Evolutionary conservation across 768 basidiomycete genomes (phyloP).

Genomic region (Suillus spraguei): DNA sequence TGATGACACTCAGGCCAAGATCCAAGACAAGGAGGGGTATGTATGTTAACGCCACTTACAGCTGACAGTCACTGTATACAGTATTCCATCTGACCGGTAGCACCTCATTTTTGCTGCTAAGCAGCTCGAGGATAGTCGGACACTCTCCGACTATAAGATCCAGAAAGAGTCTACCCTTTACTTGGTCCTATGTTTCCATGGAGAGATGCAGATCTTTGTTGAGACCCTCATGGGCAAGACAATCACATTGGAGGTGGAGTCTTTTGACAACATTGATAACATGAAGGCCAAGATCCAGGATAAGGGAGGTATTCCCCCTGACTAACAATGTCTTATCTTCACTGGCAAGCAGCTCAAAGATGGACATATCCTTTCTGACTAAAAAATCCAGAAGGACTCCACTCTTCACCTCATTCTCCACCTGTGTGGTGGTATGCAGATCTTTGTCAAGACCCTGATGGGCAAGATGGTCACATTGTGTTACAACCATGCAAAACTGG

Average conservation of each 20-base stretch:
- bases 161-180: constrained; percentile 98
- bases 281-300: constrained; percentile 94
- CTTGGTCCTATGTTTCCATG: constrained; percentile 90
- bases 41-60: background rate
- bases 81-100: constrained; percentile 71
- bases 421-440: constrained; percentile 90
- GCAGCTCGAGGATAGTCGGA: constrained; percentile 96
- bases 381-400: constrained; percentile 90
- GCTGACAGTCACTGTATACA: background rate
- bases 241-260: constrained; percentile 89
- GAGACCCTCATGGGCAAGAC: constrained; percentile 89
- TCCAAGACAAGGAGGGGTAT: constrained; percentile 91
- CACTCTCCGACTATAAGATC: constrained; percentile 89
- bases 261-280: constrained; percentile 85
- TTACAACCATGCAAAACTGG: no score
- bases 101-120: constrained; percentile 96
- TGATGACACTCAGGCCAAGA: constrained; percentile 80
- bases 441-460: constrained; percentile 86
- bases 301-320: constrained; percentile 88
- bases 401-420: constrained; percentile 76
- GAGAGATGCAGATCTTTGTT: constrained; percentile 86
- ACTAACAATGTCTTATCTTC: constrained; percentile 90
- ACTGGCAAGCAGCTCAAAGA: constrained; percentile 94
- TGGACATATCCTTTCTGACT: constrained; percentile 87
- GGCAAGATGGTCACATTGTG: constrained; percentile 91